Percentiles rank a stretch among this genome's conserved stretches.
These are phyloP conservation scores for Nemania diffusa DNA, from an alignment of 2,329 filamentous ascomycete species.

Conservation along the genomic window DNA sequence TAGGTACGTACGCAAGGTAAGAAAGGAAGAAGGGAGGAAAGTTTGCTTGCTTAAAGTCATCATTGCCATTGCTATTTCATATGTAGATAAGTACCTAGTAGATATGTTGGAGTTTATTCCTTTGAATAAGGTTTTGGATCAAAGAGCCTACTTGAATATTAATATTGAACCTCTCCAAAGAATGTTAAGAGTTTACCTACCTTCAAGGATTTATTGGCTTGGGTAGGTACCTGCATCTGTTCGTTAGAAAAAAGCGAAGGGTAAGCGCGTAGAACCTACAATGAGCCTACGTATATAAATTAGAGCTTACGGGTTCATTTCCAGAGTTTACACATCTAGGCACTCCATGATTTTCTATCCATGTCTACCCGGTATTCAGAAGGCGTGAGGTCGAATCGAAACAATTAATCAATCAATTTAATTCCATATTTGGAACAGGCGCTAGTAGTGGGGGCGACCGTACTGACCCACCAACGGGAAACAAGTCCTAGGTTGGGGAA, in stretches of 20 bases:
- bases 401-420: constrained; percentile 26
- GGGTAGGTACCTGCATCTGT: background rate
- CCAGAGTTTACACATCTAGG: background rate
- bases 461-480: constrained; percentile 9
- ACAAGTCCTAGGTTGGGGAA: background rate
- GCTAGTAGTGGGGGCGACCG: constrained; percentile 20
- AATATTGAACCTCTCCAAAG: no score
- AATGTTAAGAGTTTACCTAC: no score
- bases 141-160: background rate
- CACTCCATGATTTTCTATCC: background rate
- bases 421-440: constrained; percentile 31
- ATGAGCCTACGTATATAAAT: no score
- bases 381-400: background rate
- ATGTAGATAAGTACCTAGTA: no score
- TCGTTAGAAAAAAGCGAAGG: background rate
- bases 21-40: background rate
- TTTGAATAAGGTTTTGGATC: background rate
- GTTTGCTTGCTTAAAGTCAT: no score
- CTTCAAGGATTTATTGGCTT: no score
- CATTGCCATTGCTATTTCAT: no score
- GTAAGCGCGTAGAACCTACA: background rate
- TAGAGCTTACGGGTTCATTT: background rate
- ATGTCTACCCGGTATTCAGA: no score
- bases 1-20: no score
- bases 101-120: no score